A percentile compares a stretch with the other conserved stretches of the same genome.
These are phyloP conservation scores for Chlorophyllum brunneum DNA, from an alignment of 768 basidiomycete genomes.

Conservation along the genomic window DNA sequence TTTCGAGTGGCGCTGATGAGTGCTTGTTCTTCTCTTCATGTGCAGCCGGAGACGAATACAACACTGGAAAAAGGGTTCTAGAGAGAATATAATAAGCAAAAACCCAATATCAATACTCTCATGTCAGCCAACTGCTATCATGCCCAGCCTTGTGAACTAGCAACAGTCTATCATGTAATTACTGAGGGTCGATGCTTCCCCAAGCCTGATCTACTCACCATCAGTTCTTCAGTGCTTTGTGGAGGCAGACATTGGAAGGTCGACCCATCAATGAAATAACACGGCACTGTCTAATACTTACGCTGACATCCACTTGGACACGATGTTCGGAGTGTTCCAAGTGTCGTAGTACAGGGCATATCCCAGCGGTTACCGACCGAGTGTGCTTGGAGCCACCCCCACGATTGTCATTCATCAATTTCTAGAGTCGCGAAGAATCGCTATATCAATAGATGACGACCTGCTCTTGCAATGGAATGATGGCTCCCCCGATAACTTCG, in stretches of 20 bases:
- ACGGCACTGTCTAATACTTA: too few species aligned
- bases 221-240: background rate
- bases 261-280: too few species aligned
- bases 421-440: too few species aligned
- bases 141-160: background rate
- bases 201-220: background rate
- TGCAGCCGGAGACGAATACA: background rate
- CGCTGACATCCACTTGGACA: background rate
- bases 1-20: conserved; percentile 1
- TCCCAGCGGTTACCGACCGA: background rate
- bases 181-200: background rate
- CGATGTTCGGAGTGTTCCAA: background rate
- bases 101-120: background rate
- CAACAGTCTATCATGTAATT: background rate
- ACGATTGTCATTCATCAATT: too few species aligned
- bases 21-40: background rate
- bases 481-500: conserved; percentile 6
- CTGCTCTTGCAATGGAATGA: conserved; percentile 3
- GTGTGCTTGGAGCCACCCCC: background rate
- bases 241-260: too few species aligned
- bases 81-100: conserved; percentile 1
- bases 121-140: conserved; percentile 2
- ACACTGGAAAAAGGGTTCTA: background rate
- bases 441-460: background rate
- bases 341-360: background rate